Percentiles rank a stretch among this genome's conserved stretches.
These are phyloP conservation scores for Kurtzmaniella natalensis DNA, from an alignment of 1,139 yeast genomes.

Conservation along the genomic window DNA sequence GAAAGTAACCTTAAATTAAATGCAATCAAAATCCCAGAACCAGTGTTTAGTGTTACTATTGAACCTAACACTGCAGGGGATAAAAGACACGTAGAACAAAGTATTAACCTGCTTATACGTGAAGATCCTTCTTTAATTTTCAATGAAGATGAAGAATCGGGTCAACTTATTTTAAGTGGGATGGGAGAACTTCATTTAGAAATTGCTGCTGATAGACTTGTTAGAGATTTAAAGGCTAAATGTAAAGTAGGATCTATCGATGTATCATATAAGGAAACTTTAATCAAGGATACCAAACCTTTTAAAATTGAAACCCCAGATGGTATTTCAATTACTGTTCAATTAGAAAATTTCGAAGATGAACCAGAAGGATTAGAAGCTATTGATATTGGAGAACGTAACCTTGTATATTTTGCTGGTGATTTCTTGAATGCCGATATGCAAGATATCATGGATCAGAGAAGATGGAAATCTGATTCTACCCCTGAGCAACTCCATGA, in stretches of 20 bases:
- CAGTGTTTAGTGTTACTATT: constrained; percentile 81
- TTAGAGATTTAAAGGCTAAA: constrained; percentile 76
- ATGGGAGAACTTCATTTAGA: constrained; percentile 96
- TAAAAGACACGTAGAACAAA: constrained; percentile 60
- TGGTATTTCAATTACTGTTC: constrained; percentile 29
- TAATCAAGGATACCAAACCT: constrained; percentile 21
- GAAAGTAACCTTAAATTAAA: constrained; percentile 53
- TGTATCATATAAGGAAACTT: constrained; percentile 84
- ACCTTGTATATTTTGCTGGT: constrained; percentile 29
- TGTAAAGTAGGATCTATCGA: constrained; percentile 77
- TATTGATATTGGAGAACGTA: constrained; percentile 41
- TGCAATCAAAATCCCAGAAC: constrained; percentile 86
- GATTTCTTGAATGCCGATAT: constrained; percentile 26
- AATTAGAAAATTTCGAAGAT: constrained; percentile 50
- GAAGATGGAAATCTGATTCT: constrained; percentile 50
- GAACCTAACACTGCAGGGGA: constrained; percentile 87
- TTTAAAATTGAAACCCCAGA: constrained; percentile 11
- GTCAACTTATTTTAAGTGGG: constrained; percentile 84
- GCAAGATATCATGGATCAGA: constrained; percentile 23
- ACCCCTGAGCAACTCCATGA: constrained; percentile 50
- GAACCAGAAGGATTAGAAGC: constrained; percentile 27
- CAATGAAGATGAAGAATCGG: constrained; percentile 70
- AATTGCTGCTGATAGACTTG: constrained; percentile 73
- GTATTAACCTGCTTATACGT: constrained; percentile 58
- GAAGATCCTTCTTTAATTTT: constrained; percentile 56